phyloP scores from a whole-genome alignment of 352 stramenopile genomes.

The Blastocystis sp. region DNA sequence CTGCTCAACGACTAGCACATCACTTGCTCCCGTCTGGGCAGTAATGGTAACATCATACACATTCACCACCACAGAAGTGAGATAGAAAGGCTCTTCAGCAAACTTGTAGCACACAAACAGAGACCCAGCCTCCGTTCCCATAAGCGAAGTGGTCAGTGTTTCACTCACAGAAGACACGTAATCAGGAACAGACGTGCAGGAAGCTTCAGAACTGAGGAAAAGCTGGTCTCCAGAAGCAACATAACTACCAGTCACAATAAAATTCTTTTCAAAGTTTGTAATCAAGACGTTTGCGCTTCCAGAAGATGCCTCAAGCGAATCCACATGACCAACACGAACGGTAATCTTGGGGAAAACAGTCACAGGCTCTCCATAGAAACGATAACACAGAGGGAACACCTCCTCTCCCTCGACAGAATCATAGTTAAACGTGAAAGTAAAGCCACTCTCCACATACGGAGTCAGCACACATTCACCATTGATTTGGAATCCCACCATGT shows the following conservation, averaged over 20 bases:
- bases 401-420: slow-evolving; percentile 58
- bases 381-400: slow-evolving; percentile 59
- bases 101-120: slow-evolving; percentile 56
- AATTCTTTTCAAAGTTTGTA: slow-evolving; percentile 29
- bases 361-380: slow-evolving; percentile 25
- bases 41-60: slow-evolving; percentile 18
- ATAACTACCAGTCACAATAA: background rate
- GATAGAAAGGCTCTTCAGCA: background rate
- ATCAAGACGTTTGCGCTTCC: slow-evolving; percentile 39
- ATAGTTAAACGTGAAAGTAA: slow-evolving; percentile 37
- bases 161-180: background rate
- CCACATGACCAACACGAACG: slow-evolving; percentile 51
- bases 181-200: background rate
- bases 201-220: background rate
- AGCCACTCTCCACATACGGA: background rate
- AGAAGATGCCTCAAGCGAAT: background rate
- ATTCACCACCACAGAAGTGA: background rate
- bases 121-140: background rate
- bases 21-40: background rate
- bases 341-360: slow-evolving; percentile 10
- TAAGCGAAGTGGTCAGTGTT: background rate
- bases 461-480: slow-evolving; percentile 37
- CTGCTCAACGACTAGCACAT: slow-evolving; percentile 14
- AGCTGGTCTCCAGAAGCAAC: slow-evolving; percentile 24
- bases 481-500: slow-evolving; percentile 51